A percentile compares a stretch with the other conserved stretches of the same genome.
These are phyloP conservation scores for Epichloe amarillans DNA, from an alignment of 2,329 filamentous ascomycete genomes.

Conservation along the genomic window DNA sequence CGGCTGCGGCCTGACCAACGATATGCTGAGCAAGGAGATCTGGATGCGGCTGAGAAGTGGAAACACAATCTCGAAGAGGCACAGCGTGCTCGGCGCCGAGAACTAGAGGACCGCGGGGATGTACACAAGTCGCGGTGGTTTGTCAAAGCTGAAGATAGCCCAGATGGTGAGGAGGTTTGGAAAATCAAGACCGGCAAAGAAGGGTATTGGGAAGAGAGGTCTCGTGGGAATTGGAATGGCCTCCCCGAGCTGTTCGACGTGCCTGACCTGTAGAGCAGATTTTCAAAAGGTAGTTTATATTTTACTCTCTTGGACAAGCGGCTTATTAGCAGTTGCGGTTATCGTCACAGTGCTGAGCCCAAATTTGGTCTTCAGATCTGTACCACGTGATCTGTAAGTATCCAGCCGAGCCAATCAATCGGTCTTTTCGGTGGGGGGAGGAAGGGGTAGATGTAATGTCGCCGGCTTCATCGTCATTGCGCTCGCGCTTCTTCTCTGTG, in stretches of 20 bases:
- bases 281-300: background rate
- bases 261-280: constrained; percentile 12
- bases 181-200: constrained; percentile 68
- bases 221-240: constrained; percentile 50
- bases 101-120: constrained; percentile 63
- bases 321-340: too few relatives aligned
- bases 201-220: constrained; percentile 85
- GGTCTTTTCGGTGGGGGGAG: too few relatives aligned
- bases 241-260: constrained; percentile 37
- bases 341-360: too few relatives aligned
- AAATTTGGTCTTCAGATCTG: too few relatives aligned
- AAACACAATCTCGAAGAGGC: constrained; percentile 78
- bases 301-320: background rate
- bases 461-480: too few relatives aligned
- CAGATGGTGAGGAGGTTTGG: constrained; percentile 56
- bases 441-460: too few relatives aligned
- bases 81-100: constrained; percentile 61
- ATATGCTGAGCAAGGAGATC: constrained; percentile 64
- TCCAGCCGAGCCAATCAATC: too few relatives aligned
- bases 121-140: constrained; percentile 75
- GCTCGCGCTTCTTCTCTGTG: too few relatives aligned
- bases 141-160: constrained; percentile 47
- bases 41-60: constrained; percentile 71
- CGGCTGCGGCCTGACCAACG: constrained; percentile 79
- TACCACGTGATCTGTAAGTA: too few relatives aligned